These are phyloP conservation scores for Rhodotorula sp. DNA, from an alignment of 1,284 basidiomycete genomes.

Conservation along the genomic window DNA sequence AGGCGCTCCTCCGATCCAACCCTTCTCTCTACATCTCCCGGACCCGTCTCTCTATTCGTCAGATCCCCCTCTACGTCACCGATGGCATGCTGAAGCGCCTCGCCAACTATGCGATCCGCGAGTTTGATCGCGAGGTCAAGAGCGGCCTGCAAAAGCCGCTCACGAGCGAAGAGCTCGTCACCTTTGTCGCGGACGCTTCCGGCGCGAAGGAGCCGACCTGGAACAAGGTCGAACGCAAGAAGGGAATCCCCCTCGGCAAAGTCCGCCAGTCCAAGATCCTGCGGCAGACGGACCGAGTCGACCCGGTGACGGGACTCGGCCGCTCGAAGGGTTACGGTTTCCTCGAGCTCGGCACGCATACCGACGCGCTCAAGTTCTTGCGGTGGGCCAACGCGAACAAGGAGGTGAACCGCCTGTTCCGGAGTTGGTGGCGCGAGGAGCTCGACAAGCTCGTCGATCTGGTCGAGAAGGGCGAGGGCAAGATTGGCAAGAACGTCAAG, in stretches of 20 bases:
- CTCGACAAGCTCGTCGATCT: conserved; percentile 64
- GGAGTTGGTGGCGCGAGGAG: conserved; percentile 80
- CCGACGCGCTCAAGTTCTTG: conserved; percentile 84
- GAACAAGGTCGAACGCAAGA: conserved; percentile 47
- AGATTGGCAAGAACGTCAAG: conserved; percentile 33
- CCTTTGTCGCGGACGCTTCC: conserved; percentile 42
- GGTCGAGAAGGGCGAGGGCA: conserved; percentile 41
- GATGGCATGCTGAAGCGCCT: conserved; percentile 86
- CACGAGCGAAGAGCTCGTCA: conserved; percentile 67
- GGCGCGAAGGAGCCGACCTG: conserved; percentile 46
- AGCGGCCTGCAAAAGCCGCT: conserved; percentile 62
- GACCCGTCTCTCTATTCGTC: conserved; percentile 88
- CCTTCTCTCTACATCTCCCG: conserved; percentile 91
- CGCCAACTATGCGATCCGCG: conserved; percentile 72
- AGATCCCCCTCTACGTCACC: conserved; percentile 84
- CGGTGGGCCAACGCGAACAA: conserved; percentile 92
- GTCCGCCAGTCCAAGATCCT: conserved; percentile 83
- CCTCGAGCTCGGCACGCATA: conserved; percentile 81
- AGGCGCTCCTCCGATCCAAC: conserved; percentile 77
- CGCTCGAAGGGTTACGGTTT: conserved; percentile 94
- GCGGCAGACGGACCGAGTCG: conserved; percentile 78
- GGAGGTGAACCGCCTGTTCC: conserved; percentile 63
- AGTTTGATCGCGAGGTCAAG: conserved; percentile 78
- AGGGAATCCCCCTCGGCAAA: conserved; percentile 59
- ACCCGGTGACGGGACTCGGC: conserved; percentile 79